Evolutionary conservation across 495 filamentous ascomycete species (phyloP), one percentile per base, ranked within the genome.

Genomic region (Ramalina intermedia): DNA sequence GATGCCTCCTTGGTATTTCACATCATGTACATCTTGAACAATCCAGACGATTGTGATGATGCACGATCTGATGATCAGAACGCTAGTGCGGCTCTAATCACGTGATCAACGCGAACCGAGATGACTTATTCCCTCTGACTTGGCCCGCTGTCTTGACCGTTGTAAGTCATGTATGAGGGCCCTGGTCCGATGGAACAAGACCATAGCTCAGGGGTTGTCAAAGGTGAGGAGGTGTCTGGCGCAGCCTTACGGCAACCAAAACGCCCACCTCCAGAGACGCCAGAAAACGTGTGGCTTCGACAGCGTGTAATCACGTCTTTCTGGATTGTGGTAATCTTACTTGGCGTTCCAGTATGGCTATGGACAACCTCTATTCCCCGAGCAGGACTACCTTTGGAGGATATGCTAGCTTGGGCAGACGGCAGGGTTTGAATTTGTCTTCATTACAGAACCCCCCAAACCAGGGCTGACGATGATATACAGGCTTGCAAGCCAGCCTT

Each of bases 311-410:
- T 98, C 56, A 63, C 84, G 44, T 88, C 91, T 6, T 96, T 96
- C 58, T 96, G 91, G 93, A 69, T 76, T 17, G 79, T 95, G 14
- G 86, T 93, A 12, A 61, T 94, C 21, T 76, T 83, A 29, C 69
- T 96, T 16, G 93, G 91, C 16, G 65, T 96, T 51, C 91, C 91
- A 55, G 81, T 94, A 79, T 98, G 91, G 91, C 87, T 86, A 79
- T 79, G 80, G 62, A 96, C 91, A n/a, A 96, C 93, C 1, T 82
- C 85, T 0, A 91, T 96, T 56, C 87, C 96, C 67, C 78, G 91
- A 39, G 87, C 91, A 2, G 73, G 78, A 36, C 67, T 98, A 56
- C 91, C 91, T 36, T 63, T 96, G 58, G 71, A 80, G 56, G 76
- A 82, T 50, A 98, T 98, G 91, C 76, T 82, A 43, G 78, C 84